Evolutionary conservation across 2,329 filamentous ascomycete genomes (phyloP), one percentile per base, ranked within the genome.

Genomic region (Aspergillus viridinutans): DNA sequence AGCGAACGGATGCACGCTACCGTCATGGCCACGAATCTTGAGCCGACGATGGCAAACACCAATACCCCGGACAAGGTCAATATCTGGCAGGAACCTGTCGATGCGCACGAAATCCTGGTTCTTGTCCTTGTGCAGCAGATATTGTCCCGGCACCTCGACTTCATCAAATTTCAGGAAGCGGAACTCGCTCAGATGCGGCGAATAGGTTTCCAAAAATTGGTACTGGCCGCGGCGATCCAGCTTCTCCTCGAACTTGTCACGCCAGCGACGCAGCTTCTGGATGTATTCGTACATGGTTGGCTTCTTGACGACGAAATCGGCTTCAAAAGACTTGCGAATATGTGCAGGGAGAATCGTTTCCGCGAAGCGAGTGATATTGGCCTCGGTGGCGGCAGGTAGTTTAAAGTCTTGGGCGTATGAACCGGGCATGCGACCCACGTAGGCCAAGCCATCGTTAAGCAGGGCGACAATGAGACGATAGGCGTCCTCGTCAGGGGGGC

Each of bases 251-350:
- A 99, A 97, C 72, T 96, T 94, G 76, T 97, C 94, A 53, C 95
- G 86, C 94, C 94, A 99, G 65, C 87, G 89, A 49, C 94, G 89
- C 53, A 99, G 81, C 74, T 97, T 97, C 74, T 96, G 91, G 60
- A 99, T 97, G 78, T 99, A 99, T 72, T 97, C 92, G 71, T 90
- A 89, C 92, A 99, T 97, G 1, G 92, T 97, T 3, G 94, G 95
- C 75, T 96, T 97, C 70, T 92, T 90, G 55, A 85, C 81, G 14
- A 99, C 94, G 74, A 99, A 99, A 75, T 99, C 94, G n/a, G 87
- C 87, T 74, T 99, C 94, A 65, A 99, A 99, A 0, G 92, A 92
- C 70, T 92, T 93, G 70, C 95, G 89, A 67, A 99, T 97, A 74
- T 99, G 94, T 3, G 88, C 84, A 1, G 95, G 95, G 53, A 99